Conservation (phyloP, 83 land plant genomes). For the Picea abies region DNA sequence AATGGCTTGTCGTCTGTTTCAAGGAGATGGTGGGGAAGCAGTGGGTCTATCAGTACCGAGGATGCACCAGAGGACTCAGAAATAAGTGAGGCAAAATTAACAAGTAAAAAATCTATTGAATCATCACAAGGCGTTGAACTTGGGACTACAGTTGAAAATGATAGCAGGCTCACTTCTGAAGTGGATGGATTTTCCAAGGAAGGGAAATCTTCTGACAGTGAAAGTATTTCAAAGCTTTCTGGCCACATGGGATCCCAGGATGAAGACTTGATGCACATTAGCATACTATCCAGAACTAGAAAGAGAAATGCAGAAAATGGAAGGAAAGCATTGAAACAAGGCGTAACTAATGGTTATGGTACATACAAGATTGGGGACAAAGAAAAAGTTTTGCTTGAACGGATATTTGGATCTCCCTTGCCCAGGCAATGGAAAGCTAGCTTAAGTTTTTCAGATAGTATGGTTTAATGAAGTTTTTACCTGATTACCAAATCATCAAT, state of each 20-base stretch:
- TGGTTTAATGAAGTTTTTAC: no score
- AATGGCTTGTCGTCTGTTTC: slow-evolving; percentile 41
- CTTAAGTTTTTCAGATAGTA: not conserved
- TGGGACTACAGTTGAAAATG: no score
- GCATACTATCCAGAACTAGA: slow-evolving; percentile 20
- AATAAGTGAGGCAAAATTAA: not conserved
- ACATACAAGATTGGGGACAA: slow-evolving; percentile 19
- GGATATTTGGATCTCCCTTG: slow-evolving; percentile 22
- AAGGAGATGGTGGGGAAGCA: slow-evolving; percentile 59
- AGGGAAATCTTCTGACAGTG: not conserved
- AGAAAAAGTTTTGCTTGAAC: slow-evolving; percentile 21
- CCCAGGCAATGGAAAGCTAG: slow-evolving; percentile 18
- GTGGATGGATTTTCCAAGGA: not conserved
- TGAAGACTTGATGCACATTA: slow-evolving; percentile 4
- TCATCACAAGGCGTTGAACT: not conserved
- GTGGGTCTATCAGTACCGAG: not conserved
- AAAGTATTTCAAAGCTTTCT: slow-evolving; percentile 5
- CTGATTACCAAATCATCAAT: no score
- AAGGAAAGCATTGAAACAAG: slow-evolving; percentile 31
- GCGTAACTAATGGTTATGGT: slow-evolving; percentile 19
- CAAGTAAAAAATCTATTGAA: not conserved
- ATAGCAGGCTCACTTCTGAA: not conserved
- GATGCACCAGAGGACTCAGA: slow-evolving; percentile 4
- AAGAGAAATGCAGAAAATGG: slow-evolving; percentile 42
- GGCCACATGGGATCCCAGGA: not conserved